These are phyloP conservation scores for Phytophthora pisi DNA, from an alignment of 352 stramenopile species.

Conservation along the genomic window DNA sequence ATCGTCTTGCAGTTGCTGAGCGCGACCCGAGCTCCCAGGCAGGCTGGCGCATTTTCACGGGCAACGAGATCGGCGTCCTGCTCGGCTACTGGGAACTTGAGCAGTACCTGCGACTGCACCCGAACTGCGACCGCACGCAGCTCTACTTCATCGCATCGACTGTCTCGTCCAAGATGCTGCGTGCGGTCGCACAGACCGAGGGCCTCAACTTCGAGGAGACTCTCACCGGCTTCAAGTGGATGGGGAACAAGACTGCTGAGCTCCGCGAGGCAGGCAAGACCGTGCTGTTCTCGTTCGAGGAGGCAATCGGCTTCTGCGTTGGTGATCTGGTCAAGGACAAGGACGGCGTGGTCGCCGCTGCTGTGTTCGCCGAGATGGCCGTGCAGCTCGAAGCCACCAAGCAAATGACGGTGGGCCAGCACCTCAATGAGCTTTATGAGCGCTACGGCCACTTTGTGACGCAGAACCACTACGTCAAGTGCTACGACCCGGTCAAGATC, in stretches of 20 bases:
- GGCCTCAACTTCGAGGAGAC: conserved; percentile 97
- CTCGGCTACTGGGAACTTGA: conserved; percentile 93
- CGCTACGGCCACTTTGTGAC: conserved; percentile 97
- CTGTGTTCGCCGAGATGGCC: conserved; percentile 92
- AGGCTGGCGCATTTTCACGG: conserved; percentile 96
- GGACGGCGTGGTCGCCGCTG: conserved; percentile 95
- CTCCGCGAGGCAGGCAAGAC: conserved; percentile 87
- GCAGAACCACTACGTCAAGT: conserved; percentile 98
- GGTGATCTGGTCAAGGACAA: conserved; percentile 98
- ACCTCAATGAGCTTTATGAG: conserved; percentile 89
- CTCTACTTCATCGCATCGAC: conserved; percentile 94
- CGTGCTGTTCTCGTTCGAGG: conserved; percentile 98
- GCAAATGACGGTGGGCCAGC: conserved; percentile 67
- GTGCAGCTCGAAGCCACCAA: conserved; percentile 57
- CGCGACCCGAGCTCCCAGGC: conserved; percentile 57
- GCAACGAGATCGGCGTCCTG: conserved; percentile 97
- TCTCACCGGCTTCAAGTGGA: conserved; percentile 99
- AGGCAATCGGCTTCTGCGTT: conserved; percentile 98
- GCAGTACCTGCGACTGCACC: conserved; percentile 66
- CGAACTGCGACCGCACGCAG: conserved; percentile 59
- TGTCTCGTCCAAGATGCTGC: conserved; percentile 97
- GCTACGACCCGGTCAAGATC: conserved; percentile 90
- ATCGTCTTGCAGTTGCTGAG: conserved; percentile 97
- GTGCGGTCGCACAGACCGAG: conserved; percentile 90
- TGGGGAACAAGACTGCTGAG: conserved; percentile 91